Evolutionary conservation across 2,329 filamentous ascomycete genomes (phyloP).

Genomic region (Colletotrichum limetticola): DNA sequence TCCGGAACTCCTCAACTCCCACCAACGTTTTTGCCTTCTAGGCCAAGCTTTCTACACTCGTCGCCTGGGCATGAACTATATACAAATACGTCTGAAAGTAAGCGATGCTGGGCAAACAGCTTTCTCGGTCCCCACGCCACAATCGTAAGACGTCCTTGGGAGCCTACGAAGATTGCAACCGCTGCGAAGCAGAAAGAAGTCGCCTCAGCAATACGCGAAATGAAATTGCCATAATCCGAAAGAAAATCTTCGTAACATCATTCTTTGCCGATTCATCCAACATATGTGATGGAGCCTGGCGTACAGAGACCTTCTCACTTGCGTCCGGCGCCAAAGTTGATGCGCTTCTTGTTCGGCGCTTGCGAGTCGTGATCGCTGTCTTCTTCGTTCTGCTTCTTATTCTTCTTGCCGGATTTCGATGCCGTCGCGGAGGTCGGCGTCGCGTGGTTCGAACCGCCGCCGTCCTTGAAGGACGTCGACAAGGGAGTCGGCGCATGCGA

Average conservation of each 20-base stretch:
- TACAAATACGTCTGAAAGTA: not conserved
- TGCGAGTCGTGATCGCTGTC: slow-evolving; percentile 71
- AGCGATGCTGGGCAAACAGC: not conserved
- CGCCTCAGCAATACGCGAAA: not conserved
- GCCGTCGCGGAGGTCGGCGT: slow-evolving; percentile 66
- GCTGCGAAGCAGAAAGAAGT: not conserved
- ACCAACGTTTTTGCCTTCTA: not conserved
- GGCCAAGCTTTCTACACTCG: not conserved
- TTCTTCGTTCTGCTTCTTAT: slow-evolving; percentile 60
- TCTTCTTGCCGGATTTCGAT: slow-evolving; percentile 56
- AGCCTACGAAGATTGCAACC: not conserved
- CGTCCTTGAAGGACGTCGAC: slow-evolving; percentile 63
- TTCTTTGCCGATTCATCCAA: not conserved
- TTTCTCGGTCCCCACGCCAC: not conserved
- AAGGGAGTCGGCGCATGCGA: slow-evolving; percentile 65
- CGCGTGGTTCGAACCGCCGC: slow-evolving; percentile 58
- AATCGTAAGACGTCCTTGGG: not conserved
- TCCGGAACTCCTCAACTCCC: slow-evolving; percentile 18
- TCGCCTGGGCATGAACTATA: not conserved
- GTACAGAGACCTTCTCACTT: slow-evolving; percentile 48
- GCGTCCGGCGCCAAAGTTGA: slow-evolving; percentile 66
- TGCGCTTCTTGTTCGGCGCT: slow-evolving; percentile 64
- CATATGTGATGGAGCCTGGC: not conserved
- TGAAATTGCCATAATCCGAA: not conserved
- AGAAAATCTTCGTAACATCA: not conserved